These are phyloP conservation scores for Phyllosticta citribraziliensis DNA, from an alignment of 2,329 filamentous ascomycete genomes.

Conservation along the genomic window DNA sequence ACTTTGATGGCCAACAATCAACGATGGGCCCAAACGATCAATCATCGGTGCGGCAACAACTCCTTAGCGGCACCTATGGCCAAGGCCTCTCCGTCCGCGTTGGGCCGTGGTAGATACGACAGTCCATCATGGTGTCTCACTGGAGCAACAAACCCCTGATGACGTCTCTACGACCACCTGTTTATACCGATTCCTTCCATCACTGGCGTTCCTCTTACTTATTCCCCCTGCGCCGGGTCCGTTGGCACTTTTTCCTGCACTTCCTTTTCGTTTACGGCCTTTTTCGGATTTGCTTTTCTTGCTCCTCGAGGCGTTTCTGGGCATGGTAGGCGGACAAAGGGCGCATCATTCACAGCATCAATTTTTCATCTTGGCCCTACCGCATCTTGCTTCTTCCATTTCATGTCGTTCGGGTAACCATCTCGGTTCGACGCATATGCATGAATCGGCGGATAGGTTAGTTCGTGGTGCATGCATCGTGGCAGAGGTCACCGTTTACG, in stretches of 20 bases:
- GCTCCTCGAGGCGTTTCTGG: neutral
- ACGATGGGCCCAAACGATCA: constrained; percentile 16
- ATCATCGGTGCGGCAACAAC: constrained; percentile 34
- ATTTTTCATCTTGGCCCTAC: neutral
- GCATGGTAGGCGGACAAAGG: neutral
- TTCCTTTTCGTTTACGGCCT: neutral
- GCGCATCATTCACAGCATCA: neutral
- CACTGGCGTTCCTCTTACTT: neutral
- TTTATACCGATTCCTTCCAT: neutral
- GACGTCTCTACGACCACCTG: constrained; percentile 17
- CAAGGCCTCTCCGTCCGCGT: constrained; percentile 43
- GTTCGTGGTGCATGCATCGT: neutral
- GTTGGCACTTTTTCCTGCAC: neutral
- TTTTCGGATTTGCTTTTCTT: neutral
- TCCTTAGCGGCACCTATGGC: constrained; percentile 48
- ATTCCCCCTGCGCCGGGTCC: neutral
- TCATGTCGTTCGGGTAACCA: neutral
- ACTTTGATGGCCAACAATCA: constrained; percentile 26
- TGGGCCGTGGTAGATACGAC: constrained; percentile 41
- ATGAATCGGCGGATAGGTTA: neutral
- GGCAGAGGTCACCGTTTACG: neutral
- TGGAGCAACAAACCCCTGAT: constrained; percentile 25
- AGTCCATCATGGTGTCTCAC: constrained; percentile 18
- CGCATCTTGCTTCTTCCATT: neutral
- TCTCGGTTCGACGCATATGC: neutral